These are phyloP conservation scores for Linum tenue DNA, from an alignment of 345 rosid species.

Conservation along the genomic window DNA sequence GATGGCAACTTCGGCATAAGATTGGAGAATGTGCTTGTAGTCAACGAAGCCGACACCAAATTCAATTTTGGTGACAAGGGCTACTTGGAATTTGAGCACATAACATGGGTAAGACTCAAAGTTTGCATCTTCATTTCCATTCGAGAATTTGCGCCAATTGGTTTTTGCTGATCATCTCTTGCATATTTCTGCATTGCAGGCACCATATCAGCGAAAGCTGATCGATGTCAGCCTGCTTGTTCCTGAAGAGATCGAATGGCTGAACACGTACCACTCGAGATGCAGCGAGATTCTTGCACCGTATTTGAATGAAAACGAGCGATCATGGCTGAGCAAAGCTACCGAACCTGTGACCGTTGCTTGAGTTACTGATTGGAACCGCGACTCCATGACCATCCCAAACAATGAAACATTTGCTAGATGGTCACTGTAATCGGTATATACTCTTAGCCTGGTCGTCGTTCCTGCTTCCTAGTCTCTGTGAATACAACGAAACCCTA, in stretches of 20 bases:
- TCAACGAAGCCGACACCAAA: constrained; percentile 56
- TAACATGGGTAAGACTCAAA: constrained; percentile 73
- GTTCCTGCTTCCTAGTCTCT: too few species aligned
- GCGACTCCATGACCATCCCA: too few species aligned
- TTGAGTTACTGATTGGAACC: not conserved
- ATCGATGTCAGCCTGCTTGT: constrained; percentile 45
- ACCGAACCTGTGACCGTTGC: constrained; percentile 52
- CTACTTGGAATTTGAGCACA: constrained; percentile 81
- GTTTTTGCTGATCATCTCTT: not conserved
- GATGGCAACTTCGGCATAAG: constrained; percentile 92
- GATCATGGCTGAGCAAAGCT: constrained; percentile 82
- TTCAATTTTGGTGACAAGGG: constrained; percentile 92
- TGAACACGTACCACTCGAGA: constrained; percentile 62
- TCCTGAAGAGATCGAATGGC: constrained; percentile 66
- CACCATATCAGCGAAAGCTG: constrained; percentile 86
- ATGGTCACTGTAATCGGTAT: too few species aligned
- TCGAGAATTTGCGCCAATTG: not conserved
- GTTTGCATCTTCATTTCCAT: not conserved
- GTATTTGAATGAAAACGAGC: constrained; percentile 52
- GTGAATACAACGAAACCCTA: too few species aligned
- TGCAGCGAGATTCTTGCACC: constrained; percentile 71
- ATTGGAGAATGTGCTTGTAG: constrained; percentile 86
- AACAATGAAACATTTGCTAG: not conserved
- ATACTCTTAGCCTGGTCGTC: too few species aligned
- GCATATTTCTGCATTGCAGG: constrained; percentile 28